Evolutionary conservation across 2,329 filamentous ascomycete genomes (phyloP), one percentile per base, ranked within the genome.

Genomic region (Cytospora chrysosperma): DNA sequence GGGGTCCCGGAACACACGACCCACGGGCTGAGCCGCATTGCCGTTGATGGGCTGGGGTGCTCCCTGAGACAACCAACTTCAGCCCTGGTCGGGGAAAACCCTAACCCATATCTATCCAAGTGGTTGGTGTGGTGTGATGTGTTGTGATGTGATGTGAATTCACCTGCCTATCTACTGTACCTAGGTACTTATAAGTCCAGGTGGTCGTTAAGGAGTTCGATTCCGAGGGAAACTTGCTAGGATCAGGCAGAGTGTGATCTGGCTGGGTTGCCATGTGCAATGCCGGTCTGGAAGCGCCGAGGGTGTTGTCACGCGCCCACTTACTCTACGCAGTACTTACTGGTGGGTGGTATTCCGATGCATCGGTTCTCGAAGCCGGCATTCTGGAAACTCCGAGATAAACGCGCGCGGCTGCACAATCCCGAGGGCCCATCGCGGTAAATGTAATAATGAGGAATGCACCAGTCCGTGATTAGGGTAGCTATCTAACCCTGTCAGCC

Each of bases 1-100:
- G n/a, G 43, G n/a, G 43, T 47, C 49, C 56, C 56, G 61, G 61
- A 63, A 56, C n/a, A 47, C 43, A 43, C 17, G 19, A 50, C 56
- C 28, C 24, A 51, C 61, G 61, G 61, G 56, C 32, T 63, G 61
- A 63, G 61, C 61, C 61, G 61, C 61, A 56, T 49, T 21, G 9
- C 49, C 49, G 51, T 12, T 21, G 43, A 47, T 40, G 56, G 34
- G 30, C 56, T 40, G 50, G 61, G 61, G 15, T 57, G 54, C 53
- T 54, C 61, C 61, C 55, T 59, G 61, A 40, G 37, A 19, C 37
- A 40, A 40, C 3, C n/a, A n/a, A n/a, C 15, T n/a, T 19, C 15
- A 19, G 37, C 37, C 37, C 37, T 19, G 37, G 37, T 8, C 9
- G 15, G 37, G 5, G 6, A 5, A 9, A 52, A 49, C 56, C 56